Conservation (phyloP, 441 rosid species). For the Syzygium malaccense region DNA sequence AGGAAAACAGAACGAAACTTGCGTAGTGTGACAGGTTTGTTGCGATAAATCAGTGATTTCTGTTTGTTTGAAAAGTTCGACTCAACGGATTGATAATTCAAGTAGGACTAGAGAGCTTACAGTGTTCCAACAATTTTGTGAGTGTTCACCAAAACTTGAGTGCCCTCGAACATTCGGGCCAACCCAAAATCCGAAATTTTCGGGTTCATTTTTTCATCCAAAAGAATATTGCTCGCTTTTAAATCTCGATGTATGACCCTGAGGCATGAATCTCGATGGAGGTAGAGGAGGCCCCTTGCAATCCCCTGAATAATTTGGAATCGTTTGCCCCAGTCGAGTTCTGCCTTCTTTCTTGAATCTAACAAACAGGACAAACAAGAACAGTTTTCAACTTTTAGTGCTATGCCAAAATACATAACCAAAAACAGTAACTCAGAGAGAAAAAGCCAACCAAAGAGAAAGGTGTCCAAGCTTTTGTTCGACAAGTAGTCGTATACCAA, state of each 20-base stretch:
- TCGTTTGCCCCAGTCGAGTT: neutral
- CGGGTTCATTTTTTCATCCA: neutral
- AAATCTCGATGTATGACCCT: neutral
- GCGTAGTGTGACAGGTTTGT: neutral
- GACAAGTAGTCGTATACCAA: neutral
- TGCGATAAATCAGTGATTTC: neutral
- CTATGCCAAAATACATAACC: neutral
- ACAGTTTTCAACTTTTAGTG: neutral
- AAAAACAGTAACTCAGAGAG: neutral
- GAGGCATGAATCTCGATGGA: slow-evolving; percentile 1
- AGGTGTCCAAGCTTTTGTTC: neutral
- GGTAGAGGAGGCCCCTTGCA: slow-evolving; percentile 8
- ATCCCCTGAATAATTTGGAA: neutral
- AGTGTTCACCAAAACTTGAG: neutral
- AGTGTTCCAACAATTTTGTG: neutral
- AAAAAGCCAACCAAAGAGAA: neutral
- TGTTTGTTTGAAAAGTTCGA: neutral
- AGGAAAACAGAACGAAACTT: neutral
- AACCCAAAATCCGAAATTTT: slow-evolving; percentile 8
- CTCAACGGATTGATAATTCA: neutral
- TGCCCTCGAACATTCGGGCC: slow-evolving; percentile 2
- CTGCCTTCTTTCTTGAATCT: neutral
- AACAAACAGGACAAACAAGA: neutral
- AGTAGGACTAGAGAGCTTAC: neutral
- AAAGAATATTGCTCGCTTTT: slow-evolving; percentile 3